Base-by-base conservation (phyloP, 345 rosid genomes). In the Hevea brasiliensis region DNA sequence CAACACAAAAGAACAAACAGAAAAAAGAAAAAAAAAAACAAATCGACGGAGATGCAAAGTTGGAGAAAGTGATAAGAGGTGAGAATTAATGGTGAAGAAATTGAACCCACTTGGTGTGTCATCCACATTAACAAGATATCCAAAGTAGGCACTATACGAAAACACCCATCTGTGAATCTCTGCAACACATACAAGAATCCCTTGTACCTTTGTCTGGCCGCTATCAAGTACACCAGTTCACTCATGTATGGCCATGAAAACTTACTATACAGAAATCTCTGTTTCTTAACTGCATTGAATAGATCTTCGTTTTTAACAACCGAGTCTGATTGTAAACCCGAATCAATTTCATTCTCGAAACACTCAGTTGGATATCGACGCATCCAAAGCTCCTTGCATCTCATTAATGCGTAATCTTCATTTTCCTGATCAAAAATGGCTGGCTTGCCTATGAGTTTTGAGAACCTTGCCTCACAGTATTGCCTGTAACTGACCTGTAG, bases 101-200 rank as follows among this genome's bases (percentile, higher is more conserved):
- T 24, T 54, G 15, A 60, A 75, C 81, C 27, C 58, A 91, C 96
- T 93, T 89, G 88, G 77, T 89, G 98, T 10, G 93, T 86, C 15
- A 90, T 79, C 92, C 91, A 88, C 92, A 94, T 89, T n/a, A 94
- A 81, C 32, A 87, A 67, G 72, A 92, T 86, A 79, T 94, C 97
- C 61, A 74, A 71, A 83, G 88, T 75, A 44, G 95, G 97, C 79
- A 89, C 85, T 9, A 92, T 82, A 26, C 75, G 75, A 37, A 83
- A 76, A 59, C 83, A 42, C 67, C 79, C 87, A 53, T 85, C 89
- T 1, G 79, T 68, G 27, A 83, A 81, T 61, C 80, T 92, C 26
- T 80, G 79, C 74, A 89, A 53, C 51, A 92, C 64, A 50, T 73
- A 81, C 86, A 90, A 74, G 77, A 89, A 89, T 9, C 92, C 91